Percentiles rank a stretch among this genome's conserved stretches.
phyloP scores from a whole-genome alignment of 305 asterid species.

The Vinca major region DNA sequence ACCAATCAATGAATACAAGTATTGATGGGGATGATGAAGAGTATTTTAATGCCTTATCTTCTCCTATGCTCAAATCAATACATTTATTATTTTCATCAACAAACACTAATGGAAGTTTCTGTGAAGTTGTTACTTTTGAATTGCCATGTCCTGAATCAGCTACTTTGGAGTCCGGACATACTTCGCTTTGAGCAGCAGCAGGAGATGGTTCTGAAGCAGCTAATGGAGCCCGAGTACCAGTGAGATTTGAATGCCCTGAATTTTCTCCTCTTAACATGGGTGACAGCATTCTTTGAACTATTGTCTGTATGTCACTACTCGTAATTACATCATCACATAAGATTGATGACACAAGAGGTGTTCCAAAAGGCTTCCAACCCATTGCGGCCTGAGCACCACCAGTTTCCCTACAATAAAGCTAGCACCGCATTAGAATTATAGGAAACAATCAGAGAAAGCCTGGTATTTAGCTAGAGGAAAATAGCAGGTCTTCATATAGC shows the following conservation, averaged over 20 bases:
- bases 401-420: conserved; percentile 44
- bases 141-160: conserved; percentile 39
- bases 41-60: conserved; percentile 75
- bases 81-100: conserved; percentile 94
- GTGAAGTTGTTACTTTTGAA: conserved; percentile 33
- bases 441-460: neutral
- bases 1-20: conserved; percentile 95
- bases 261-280: conserved; percentile 63
- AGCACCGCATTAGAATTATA: conserved; percentile 15
- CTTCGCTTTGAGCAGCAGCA: conserved; percentile 23
- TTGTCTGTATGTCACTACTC: conserved; percentile 74
- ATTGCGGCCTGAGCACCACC: conserved; percentile 58
- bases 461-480: neutral
- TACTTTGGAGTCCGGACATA: conserved; percentile 28
- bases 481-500: neutral
- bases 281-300: conserved; percentile 75
- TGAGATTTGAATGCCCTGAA: conserved; percentile 24
- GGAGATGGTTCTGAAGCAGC: conserved; percentile 32
- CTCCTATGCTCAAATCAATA: conserved; percentile 78
- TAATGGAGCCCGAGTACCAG: conserved; percentile 30
- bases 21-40: conserved; percentile 82
- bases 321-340: conserved; percentile 74
- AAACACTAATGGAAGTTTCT: conserved; percentile 87
- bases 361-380: conserved; percentile 97
- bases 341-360: conserved; percentile 94